phyloP scores from a whole-genome alignment of 805 yeast species.

The Debaryomyces prosopidis region DNA sequence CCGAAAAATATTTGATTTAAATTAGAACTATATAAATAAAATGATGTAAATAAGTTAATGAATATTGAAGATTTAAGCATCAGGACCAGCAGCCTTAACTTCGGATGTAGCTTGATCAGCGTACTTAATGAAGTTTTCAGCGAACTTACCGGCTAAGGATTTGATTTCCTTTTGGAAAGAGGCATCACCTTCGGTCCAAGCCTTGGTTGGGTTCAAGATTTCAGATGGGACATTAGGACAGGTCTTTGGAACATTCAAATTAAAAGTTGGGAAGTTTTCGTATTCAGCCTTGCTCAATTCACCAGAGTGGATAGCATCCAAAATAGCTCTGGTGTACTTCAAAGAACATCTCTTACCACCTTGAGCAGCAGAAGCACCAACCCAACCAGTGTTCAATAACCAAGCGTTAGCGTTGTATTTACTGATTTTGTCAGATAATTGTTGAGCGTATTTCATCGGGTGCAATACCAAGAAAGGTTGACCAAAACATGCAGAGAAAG shows the following conservation, averaged over 20 bases:
- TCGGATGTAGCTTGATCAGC: constrained; percentile 78
- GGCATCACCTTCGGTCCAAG: constrained; percentile 59
- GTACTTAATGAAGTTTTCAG: constrained; percentile 85
- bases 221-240: constrained; percentile 83
- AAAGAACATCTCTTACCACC: constrained; percentile 98
- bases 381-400: constrained; percentile 98
- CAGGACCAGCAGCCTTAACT: constrained; percentile 93
- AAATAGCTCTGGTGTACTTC: constrained; percentile 94
- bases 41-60: no score
- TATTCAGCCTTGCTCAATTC: constrained; percentile 75
- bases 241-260: constrained; percentile 80
- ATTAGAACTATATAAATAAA: no score
- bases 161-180: constrained; percentile 43
- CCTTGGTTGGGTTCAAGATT: constrained; percentile 80
- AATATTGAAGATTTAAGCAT: constrained; percentile 19
- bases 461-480: constrained; percentile 98
- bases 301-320: constrained; percentile 93
- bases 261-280: constrained; percentile 84
- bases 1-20: not conserved
- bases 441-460: constrained; percentile 97
- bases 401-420: constrained; percentile 90
- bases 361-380: constrained; percentile 85
- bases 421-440: constrained; percentile 89
- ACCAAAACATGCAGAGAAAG: constrained; percentile 98
- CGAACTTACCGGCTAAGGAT: constrained; percentile 73